A percentile compares a stretch with the other conserved stretches of the same genome.
Conservation (phyloP, 306 rosid genomes). For the Macrotyloma uniflorum region DNA sequence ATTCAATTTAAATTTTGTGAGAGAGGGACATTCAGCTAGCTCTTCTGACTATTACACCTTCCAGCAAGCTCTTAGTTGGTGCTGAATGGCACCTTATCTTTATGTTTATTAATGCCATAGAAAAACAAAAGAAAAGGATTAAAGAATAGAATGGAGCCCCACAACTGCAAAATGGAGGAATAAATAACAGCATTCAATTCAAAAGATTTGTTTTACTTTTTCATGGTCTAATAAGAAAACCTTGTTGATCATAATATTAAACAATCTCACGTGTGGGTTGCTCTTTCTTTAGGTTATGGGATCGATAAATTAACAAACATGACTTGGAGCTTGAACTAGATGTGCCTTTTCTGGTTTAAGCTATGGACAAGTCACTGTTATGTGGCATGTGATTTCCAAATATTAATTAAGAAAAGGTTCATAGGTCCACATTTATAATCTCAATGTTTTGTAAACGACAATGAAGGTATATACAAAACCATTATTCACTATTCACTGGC, state of each 20-base stretch:
- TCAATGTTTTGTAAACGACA: neutral
- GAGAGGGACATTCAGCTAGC: slow-evolving; percentile 1
- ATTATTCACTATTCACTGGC: slow-evolving; percentile 29
- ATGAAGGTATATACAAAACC: neutral
- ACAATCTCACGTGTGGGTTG: slow-evolving; percentile 40
- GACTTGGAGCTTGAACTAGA: neutral
- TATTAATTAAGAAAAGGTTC: neutral
- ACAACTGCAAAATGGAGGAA: neutral
- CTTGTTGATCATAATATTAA: neutral
- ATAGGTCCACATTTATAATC: neutral
- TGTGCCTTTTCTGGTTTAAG: too few relatives aligned
- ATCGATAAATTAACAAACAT: slow-evolving; percentile 9
- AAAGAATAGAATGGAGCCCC: slow-evolving; percentile 4
- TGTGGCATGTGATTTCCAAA: slow-evolving; percentile 19
- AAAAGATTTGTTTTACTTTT: neutral
- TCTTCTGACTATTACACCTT: slow-evolving; percentile 1
- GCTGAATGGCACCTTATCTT: slow-evolving; percentile 16
- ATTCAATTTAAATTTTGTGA: neutral
- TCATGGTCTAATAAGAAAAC: neutral
- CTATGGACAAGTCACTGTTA: neutral
- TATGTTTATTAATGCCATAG: neutral
- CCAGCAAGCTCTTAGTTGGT: slow-evolving; percentile 26
- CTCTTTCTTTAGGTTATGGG: slow-evolving; percentile 4
- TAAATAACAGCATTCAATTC: slow-evolving; percentile 9
- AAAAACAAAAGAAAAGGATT: neutral